phyloP scores from a whole-genome alignment of 2,329 filamentous ascomycete genomes.

The Colletotrichum abscissum region DNA sequence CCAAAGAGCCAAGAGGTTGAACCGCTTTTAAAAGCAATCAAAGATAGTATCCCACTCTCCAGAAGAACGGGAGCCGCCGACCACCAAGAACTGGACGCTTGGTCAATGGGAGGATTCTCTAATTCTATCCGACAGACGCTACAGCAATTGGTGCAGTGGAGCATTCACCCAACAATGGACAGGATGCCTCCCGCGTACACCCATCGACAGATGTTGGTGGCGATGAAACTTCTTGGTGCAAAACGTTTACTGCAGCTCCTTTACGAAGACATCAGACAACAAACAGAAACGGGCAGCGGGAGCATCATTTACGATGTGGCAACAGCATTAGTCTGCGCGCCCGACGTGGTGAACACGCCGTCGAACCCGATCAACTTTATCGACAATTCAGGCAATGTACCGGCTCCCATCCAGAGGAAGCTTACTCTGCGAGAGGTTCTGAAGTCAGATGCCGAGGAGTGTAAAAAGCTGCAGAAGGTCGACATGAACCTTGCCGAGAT shows the following conservation, averaged over 20 bases:
- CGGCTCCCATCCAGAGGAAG: constrained; percentile 54
- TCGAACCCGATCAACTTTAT: constrained; percentile 46
- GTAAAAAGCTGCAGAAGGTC: constrained; percentile 64
- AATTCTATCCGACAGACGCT: constrained; percentile 70
- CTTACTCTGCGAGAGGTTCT: constrained; percentile 72
- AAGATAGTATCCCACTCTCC: constrained; percentile 66
- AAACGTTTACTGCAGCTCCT: constrained; percentile 70
- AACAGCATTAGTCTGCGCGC: constrained; percentile 76
- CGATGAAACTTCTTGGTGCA: constrained; percentile 70
- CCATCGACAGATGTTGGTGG: constrained; percentile 75
- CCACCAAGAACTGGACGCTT: constrained; percentile 75
- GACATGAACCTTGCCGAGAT: constrained; percentile 70
- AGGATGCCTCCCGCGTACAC: constrained; percentile 75
- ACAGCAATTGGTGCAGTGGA: constrained; percentile 75
- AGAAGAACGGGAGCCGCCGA: constrained; percentile 72
- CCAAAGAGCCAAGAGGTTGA: constrained; percentile 77
- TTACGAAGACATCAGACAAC: constrained; percentile 74
- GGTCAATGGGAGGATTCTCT: constrained; percentile 70
- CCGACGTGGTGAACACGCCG: constrained; percentile 62
- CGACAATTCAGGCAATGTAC: constrained; percentile 50
- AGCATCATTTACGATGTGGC: constrained; percentile 76
- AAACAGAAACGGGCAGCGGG: constrained; percentile 69
- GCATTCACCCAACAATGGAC: constrained; percentile 64
- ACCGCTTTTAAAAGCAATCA: constrained; percentile 74
- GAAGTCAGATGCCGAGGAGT: constrained; percentile 67